Evolutionary conservation across 2,329 filamentous ascomycete genomes (phyloP), one percentile per base, ranked within the genome.

Genomic region (Boeremia exigua): DNA sequence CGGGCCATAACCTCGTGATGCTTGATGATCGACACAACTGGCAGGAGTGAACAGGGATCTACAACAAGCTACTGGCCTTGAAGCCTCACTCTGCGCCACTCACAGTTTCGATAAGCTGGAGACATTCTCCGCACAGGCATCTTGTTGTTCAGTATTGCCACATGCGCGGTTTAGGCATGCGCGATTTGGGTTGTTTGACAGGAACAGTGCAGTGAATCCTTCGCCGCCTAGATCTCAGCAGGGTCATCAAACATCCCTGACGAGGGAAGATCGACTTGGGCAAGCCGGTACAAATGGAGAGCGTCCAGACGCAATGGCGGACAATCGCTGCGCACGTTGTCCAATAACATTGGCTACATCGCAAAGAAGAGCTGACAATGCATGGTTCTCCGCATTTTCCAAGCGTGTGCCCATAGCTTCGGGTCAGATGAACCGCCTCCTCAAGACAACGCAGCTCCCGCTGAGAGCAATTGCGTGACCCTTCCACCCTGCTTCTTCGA

Each of bases 341-440:
- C 53, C 53, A 56, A 56, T 56, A 9, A n/a, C 4, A 34, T 39
- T 42, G 33, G 38, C 3, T 15, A 23, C 6, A 44, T 7, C 4
- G 32, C 15, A 38, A 36, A 17, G 19, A 23, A 32, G 32, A 48
- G 50, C 50, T 54, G 44, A 48, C 51, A 40, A 38, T 36, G 36
- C 47, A 51, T 51, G 53, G 48, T 53, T 53, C 48, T 53, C 54
- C 54, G 49, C 49, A 53, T 46, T 48, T 56, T 33, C 42, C 29
- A 45, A 33, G 29, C 42, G 23, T 42, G 36, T 53, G 54, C 44
- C 54, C 54, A 57, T 53, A 57, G 54, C 54, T 40, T 53, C 45
- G 54, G 49, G 49, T 53, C 54, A 52, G 38, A 42, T 49, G 48
- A 46, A 48, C 48, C 23, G 46, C 44, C 27, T 46, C 29, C 25